Evolutionary conservation across 1,284 basidiomycete genomes (phyloP).

Genomic region (Sanghuangporus sanghuang): DNA sequence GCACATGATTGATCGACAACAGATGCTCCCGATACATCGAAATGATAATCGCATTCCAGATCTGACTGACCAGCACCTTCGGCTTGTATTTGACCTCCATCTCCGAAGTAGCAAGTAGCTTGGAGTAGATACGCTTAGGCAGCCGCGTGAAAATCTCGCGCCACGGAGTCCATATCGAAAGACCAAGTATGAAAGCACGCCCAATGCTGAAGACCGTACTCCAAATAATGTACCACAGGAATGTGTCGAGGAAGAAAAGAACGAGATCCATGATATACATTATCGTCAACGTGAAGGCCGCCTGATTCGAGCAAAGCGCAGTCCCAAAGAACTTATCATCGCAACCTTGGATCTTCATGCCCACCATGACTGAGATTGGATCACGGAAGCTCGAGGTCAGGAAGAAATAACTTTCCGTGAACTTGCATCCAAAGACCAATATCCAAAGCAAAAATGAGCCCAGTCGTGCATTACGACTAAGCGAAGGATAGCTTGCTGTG

Average conservation of each 20-base stretch:
- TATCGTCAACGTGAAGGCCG: constrained; percentile 87
- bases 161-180: constrained; percentile 98
- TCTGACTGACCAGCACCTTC: constrained; percentile 95
- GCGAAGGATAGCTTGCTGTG: constrained; percentile 84
- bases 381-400: constrained; percentile 89
- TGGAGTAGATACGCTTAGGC: constrained; percentile 93
- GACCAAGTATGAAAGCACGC: constrained; percentile 83
- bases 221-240: constrained; percentile 98
- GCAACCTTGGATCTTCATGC: constrained; percentile 89
- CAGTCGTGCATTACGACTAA: constrained; percentile 56
- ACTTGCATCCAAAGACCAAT: constrained; percentile 91
- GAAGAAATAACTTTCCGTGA: constrained; percentile 94
- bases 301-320: constrained; percentile 81
- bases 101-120: constrained; percentile 84
- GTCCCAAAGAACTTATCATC: constrained; percentile 79
- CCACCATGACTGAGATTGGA: constrained; percentile 86
- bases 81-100: constrained; percentile 98
- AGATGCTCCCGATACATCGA: constrained; percentile 99
- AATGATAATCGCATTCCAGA: constrained; percentile 98
- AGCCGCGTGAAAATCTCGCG: constrained; percentile 89
- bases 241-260: constrained; percentile 95
- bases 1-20: constrained; percentile 93
- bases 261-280: constrained; percentile 97
- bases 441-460: constrained; percentile 81
- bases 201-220: constrained; percentile 91